phyloP scores from a whole-genome alignment of 345 rosid genomes.

The Trapa bicornis region DNA sequence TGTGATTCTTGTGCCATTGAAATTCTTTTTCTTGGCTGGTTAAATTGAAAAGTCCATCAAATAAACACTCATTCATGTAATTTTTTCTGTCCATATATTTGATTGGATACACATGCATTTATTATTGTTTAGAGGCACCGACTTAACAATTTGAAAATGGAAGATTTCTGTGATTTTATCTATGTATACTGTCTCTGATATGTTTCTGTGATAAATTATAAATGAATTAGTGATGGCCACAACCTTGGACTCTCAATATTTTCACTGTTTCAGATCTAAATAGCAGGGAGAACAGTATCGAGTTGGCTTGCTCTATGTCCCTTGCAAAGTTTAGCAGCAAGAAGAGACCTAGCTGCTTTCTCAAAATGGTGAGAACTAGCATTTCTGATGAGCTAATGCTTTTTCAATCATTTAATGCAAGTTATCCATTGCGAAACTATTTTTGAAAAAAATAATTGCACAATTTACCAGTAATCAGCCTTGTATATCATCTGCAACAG shows the following conservation, averaged over 20 bases:
- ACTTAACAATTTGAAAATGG: background rate
- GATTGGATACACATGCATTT: background rate
- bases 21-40: background rate
- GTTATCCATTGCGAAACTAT: background rate
- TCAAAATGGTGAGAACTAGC: constrained; percentile 53
- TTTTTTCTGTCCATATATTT: background rate
- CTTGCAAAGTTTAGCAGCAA: constrained; percentile 42
- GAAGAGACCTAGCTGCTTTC: constrained; percentile 63
- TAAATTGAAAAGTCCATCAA: background rate
- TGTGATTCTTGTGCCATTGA: background rate
- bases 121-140: background rate
- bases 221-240: background rate
- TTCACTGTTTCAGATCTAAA: constrained; percentile 28
- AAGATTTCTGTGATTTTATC: background rate
- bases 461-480: no score
- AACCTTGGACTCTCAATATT: background rate
- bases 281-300: constrained; percentile 25
- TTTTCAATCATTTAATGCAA: background rate
- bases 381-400: background rate
- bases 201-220: background rate
- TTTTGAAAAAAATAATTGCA: background rate
- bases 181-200: background rate
- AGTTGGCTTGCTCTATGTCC: constrained; percentile 61
- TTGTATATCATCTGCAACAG: background rate
- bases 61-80: background rate